phyloP scores from a whole-genome alignment of 116 monocot genomes.

The Trichopus zeylanicus region DNA sequence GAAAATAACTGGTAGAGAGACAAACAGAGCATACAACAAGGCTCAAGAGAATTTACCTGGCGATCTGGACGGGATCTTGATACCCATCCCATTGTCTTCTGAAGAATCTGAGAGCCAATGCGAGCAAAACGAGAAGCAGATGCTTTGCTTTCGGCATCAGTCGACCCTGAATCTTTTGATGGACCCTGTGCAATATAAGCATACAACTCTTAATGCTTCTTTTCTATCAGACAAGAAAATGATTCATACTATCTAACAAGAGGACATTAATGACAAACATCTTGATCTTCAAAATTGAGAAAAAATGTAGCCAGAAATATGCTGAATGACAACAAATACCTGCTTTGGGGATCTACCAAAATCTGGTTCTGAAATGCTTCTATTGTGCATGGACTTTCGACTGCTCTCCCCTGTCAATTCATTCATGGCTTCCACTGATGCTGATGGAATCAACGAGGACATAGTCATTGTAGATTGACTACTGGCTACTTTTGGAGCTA shows the following conservation, averaged over 20 bases:
- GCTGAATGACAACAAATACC: constrained; percentile 18
- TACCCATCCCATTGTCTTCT: constrained; percentile 69
- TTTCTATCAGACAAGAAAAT: too few species aligned
- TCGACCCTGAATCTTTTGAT: constrained; percentile 25
- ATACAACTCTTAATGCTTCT: too few species aligned
- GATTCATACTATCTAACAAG: too few species aligned
- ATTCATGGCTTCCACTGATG: constrained; percentile 54
- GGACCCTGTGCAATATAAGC: constrained; percentile 7
- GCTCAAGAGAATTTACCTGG: constrained; percentile 45
- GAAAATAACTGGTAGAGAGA: too few species aligned
- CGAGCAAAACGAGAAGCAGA: constrained; percentile 67
- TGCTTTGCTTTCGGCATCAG: constrained; percentile 37
- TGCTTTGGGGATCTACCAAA: constrained; percentile 62
- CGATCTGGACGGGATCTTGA: constrained; percentile 52
- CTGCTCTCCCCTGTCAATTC: constrained; percentile 39
- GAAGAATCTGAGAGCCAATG: constrained; percentile 55
- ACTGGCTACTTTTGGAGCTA: constrained; percentile 41
- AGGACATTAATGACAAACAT: too few species aligned
- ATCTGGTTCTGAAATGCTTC: constrained; percentile 90
- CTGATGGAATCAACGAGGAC: constrained; percentile 56
- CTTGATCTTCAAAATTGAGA: neutral
- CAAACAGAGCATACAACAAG: neutral
- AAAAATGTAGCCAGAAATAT: neutral
- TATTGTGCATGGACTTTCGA: constrained; percentile 38
- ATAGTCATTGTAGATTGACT: constrained; percentile 65